Conservation (phyloP, 1,284 basidiomycete species). For the Crocinoboletus sp. region DNA sequence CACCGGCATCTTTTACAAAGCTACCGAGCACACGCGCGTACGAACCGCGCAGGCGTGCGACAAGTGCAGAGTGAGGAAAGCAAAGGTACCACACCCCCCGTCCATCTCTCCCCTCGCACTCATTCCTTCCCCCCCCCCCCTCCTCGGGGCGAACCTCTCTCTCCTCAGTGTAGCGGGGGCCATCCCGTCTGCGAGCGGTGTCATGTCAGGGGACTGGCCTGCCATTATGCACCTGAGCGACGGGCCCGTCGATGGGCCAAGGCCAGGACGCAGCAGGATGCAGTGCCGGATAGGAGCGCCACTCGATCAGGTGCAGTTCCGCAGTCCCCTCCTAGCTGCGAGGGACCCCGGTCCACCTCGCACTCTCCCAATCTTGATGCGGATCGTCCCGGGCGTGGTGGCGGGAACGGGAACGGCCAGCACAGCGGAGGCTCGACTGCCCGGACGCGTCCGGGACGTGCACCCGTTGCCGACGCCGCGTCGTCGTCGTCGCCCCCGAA, state of each 20-base stretch:
- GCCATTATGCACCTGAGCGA: slow-evolving; percentile 59
- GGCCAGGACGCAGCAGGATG: neutral
- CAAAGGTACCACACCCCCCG: slow-evolving; percentile 42
- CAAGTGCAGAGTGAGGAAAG: slow-evolving; percentile 58
- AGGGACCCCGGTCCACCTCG: too few species aligned
- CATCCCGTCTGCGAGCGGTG: slow-evolving; percentile 56
- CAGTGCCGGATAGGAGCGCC: neutral
- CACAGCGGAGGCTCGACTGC: too few species aligned
- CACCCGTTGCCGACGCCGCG: neutral
- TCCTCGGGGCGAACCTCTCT: too few species aligned
- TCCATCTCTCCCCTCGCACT: too few species aligned
- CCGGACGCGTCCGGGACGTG: neutral
- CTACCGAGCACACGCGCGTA: slow-evolving; percentile 52
- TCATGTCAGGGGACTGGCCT: slow-evolving; percentile 43
- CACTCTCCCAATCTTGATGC: neutral
- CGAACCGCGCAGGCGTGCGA: slow-evolving; percentile 61
- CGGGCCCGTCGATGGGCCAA: slow-evolving; percentile 61
- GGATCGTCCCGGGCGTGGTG: neutral
- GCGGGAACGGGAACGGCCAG: neutral
- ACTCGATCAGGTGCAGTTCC: neutral
- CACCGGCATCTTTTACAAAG: slow-evolving; percentile 57
- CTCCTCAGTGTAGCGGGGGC: slow-evolving; percentile 50
- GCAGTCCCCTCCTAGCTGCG: neutral
- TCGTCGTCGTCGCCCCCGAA: neutral
- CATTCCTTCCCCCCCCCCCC: too few species aligned